Evolutionary conservation across 2,329 filamentous ascomycete genomes (phyloP).

Genomic region (Cercospora zeina): DNA sequence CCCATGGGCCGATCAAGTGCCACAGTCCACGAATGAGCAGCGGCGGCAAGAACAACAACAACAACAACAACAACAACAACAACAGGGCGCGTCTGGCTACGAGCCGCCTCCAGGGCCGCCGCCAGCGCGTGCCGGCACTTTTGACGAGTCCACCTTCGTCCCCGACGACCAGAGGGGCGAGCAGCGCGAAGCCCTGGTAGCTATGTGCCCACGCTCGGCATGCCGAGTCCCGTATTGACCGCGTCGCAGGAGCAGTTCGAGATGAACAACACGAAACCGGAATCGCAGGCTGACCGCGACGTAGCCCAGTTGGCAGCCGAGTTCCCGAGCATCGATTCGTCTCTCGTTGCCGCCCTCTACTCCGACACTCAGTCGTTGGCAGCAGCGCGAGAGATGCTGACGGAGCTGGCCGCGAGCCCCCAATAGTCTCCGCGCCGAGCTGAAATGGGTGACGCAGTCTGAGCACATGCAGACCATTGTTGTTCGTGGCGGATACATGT

Average conservation of each 20-base stretch:
- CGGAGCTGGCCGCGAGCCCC: conserved; percentile 38
- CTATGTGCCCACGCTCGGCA: neutral
- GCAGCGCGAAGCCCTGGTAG: conserved; percentile 41
- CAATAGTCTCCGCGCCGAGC: neutral
- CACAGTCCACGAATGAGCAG: conserved; percentile 3
- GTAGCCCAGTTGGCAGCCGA: conserved; percentile 47
- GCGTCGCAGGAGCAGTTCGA: conserved; percentile 44
- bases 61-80: conserved; percentile 20
- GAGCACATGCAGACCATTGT: too few species aligned
- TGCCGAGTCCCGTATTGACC: neutral
- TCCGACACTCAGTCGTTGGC: conserved; percentile 45
- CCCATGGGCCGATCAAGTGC: conserved; percentile 27
- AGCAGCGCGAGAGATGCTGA: conserved; percentile 49
- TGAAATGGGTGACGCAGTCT: neutral
- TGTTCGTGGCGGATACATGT: too few species aligned
- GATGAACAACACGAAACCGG: conserved; percentile 42
- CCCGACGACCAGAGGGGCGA: conserved; percentile 43
- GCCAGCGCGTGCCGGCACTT: conserved; percentile 31
- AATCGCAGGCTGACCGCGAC: conserved; percentile 46
- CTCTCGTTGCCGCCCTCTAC: conserved; percentile 50
- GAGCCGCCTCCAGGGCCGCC: conserved; percentile 25
- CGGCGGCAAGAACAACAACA: conserved; percentile 3
- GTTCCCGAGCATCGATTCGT: conserved; percentile 49
- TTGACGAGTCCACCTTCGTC: conserved; percentile 43
- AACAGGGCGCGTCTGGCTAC: conserved; percentile 17